Evolutionary conservation across 2,329 filamentous ascomycete species (phyloP).

Genomic region (Akanthomyces dipterigenus): DNA sequence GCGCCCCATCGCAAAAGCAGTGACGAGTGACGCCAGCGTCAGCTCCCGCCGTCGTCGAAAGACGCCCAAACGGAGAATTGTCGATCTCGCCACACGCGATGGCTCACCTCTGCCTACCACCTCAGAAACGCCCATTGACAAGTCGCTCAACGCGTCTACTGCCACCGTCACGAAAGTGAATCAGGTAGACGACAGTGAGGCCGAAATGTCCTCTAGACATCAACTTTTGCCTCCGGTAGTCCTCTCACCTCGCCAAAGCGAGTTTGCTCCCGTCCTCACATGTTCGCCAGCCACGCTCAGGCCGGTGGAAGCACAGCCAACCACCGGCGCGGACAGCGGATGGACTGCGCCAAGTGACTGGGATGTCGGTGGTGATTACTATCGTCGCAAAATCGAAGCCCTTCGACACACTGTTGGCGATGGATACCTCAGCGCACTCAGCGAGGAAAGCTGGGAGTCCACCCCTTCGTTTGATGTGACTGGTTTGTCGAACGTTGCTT

Average conservation of each 20-base stretch:
- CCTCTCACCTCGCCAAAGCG: slow-evolving; percentile 13
- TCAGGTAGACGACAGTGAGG: no score
- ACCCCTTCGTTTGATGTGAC: slow-evolving; percentile 15
- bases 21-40: slow-evolving; percentile 52
- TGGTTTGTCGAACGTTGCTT: slow-evolving; percentile 21
- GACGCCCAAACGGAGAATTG: slow-evolving; percentile 56
- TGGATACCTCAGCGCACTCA: slow-evolving; percentile 78
- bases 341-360: slow-evolving; percentile 41
- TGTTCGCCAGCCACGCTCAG: slow-evolving; percentile 23
- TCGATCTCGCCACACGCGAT: slow-evolving; percentile 55
- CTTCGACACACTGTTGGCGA: slow-evolving; percentile 79
- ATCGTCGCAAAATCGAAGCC: slow-evolving; percentile 81
- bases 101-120: slow-evolving; percentile 23
- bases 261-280: not conserved
- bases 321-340: not conserved
- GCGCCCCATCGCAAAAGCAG: slow-evolving; percentile 42
- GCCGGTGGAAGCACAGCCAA: slow-evolving; percentile 18
- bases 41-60: slow-evolving; percentile 54
- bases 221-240: slow-evolving; percentile 25
- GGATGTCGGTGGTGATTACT: slow-evolving; percentile 67
- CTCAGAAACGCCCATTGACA: slow-evolving; percentile 20
- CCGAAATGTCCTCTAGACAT: slow-evolving; percentile 23
- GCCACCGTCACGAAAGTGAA: slow-evolving; percentile 17
- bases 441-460: slow-evolving; percentile 64
- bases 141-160: not conserved